These are phyloP conservation scores for Blakeslea trispora DNA, from an alignment of 371 early-diverging fungal species.

Conservation along the genomic window DNA sequence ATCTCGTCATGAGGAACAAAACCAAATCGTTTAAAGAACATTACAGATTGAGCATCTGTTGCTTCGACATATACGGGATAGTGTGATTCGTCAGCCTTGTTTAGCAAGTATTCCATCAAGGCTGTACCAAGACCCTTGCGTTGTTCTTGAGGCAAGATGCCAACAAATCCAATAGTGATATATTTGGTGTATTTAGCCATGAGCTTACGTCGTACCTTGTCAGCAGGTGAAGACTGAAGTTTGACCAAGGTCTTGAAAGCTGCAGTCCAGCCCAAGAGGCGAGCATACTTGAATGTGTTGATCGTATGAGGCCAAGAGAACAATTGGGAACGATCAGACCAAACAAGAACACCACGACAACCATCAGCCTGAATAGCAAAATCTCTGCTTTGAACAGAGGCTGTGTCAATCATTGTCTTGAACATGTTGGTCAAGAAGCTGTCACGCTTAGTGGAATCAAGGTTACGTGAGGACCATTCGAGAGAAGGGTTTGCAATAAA, in stretches of 20 bases:
- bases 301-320: constrained; percentile 33
- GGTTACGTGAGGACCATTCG: constrained; percentile 23
- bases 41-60: constrained; percentile 88
- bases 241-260: constrained; percentile 26
- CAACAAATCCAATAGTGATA: constrained; percentile 42
- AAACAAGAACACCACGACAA: constrained; percentile 49
- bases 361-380: constrained; percentile 51
- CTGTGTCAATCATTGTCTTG: constrained; percentile 39
- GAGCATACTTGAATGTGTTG: constrained; percentile 32
- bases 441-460: constrained; percentile 22
- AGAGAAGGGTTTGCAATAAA: constrained; percentile 26
- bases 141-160: constrained; percentile 48
- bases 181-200: constrained; percentile 28
- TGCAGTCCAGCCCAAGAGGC: constrained; percentile 30
- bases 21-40: constrained; percentile 49
- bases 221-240: constrained; percentile 27
- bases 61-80: constrained; percentile 81
- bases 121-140: constrained; percentile 44
- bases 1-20: constrained; percentile 31
- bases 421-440: constrained; percentile 29
- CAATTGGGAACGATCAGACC: constrained; percentile 36
- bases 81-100: constrained; percentile 73
- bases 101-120: constrained; percentile 35
- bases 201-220: constrained; percentile 36
- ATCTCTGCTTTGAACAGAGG: constrained; percentile 42